A percentile compares a stretch with the other conserved stretches of the same genome.
Conservation (phyloP, 129 eudicot genomes). For the Flaveria trinervia region DNA sequence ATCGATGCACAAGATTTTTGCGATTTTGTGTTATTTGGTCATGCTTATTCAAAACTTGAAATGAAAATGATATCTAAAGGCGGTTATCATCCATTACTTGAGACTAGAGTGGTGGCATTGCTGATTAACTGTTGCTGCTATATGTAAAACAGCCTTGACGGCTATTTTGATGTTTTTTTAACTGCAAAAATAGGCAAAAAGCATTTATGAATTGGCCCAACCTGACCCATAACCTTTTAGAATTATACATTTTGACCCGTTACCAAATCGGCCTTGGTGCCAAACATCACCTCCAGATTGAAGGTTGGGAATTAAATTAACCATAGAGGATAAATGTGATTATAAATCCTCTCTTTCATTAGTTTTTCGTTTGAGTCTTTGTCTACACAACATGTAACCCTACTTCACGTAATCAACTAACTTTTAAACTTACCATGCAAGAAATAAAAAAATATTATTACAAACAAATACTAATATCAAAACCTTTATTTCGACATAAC, state of each 20-base stretch:
- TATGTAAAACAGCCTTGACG: too few species aligned
- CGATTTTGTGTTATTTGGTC: too few species aligned
- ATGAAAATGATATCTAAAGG: too few species aligned
- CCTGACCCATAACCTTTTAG: background rate
- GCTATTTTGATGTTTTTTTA: too few species aligned
- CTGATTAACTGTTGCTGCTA: too few species aligned
- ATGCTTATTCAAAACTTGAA: too few species aligned
- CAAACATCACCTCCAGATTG: background rate
- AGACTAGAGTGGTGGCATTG: too few species aligned
- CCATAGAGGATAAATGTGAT: slow-evolving; percentile 64
- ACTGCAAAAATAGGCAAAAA: too few species aligned
- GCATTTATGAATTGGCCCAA: background rate
- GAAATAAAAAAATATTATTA: slow-evolving; percentile 13
- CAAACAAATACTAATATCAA: background rate
- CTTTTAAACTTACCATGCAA: slow-evolving; percentile 2
- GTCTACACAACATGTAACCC: slow-evolving; percentile 60
- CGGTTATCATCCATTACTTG: too few species aligned
- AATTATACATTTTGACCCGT: background rate
- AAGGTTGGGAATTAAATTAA: slow-evolving; percentile 8
- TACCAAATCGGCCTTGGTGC: background rate
- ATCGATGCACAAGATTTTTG: too few species aligned
- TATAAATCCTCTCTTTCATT: slow-evolving; percentile 41
- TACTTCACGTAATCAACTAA: slow-evolving; percentile 36
- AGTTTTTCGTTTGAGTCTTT: slow-evolving; percentile 41
- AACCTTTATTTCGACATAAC: slow-evolving; percentile 19